Evolutionary conservation across 2,329 filamentous ascomycete species (phyloP).

Genomic region (Phyllosticta capitalensis): DNA sequence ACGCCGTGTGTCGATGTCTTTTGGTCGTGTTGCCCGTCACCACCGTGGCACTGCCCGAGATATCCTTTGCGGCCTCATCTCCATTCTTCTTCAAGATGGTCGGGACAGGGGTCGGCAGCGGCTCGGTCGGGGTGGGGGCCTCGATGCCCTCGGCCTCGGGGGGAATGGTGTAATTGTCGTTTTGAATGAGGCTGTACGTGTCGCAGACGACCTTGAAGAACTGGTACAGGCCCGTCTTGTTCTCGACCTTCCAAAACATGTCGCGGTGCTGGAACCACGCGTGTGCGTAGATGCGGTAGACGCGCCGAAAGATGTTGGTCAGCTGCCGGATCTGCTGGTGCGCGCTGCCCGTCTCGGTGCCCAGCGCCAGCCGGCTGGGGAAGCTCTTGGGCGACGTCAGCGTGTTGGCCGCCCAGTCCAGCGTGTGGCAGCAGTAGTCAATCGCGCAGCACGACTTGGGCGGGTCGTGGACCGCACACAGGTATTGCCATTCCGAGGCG

Average conservation of each 20-base stretch:
- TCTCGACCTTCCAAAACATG: slow-evolving; percentile 91
- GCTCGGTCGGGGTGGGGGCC: slow-evolving; percentile 15
- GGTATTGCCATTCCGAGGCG: slow-evolving; percentile 96
- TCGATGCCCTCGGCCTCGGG: slow-evolving; percentile 84
- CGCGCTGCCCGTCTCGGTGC: slow-evolving; percentile 30
- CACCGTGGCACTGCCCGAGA: slow-evolving; percentile 35
- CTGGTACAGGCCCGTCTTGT: slow-evolving; percentile 82
- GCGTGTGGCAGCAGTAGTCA: slow-evolving; percentile 97
- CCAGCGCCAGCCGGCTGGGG: slow-evolving; percentile 66
- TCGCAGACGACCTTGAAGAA: slow-evolving; percentile 98
- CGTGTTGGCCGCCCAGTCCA: slow-evolving; percentile 94
- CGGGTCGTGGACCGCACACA: slow-evolving; percentile 93
- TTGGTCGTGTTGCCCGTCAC: slow-evolving; percentile 62
- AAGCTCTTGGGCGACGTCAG: slow-evolving; percentile 94
- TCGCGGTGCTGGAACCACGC: slow-evolving; percentile 97
- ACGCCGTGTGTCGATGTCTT: slow-evolving; percentile 73
- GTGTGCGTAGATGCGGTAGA: slow-evolving; percentile 96
- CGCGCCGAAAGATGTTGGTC: slow-evolving; percentile 85
- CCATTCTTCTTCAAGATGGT: slow-evolving; percentile 25
- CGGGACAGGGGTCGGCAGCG: slow-evolving; percentile 15
- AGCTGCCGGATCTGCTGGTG: slow-evolving; percentile 65
- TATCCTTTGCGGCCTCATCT: slow-evolving; percentile 13
- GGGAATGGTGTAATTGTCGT: slow-evolving; percentile 93
- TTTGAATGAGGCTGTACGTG: slow-evolving; percentile 75
- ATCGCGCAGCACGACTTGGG: slow-evolving; percentile 97